A percentile compares a stretch with the other conserved stretches of the same genome.
phyloP scores from a whole-genome alignment of 805 yeast species.

The Vanderwaltozyma tropicalis region DNA sequence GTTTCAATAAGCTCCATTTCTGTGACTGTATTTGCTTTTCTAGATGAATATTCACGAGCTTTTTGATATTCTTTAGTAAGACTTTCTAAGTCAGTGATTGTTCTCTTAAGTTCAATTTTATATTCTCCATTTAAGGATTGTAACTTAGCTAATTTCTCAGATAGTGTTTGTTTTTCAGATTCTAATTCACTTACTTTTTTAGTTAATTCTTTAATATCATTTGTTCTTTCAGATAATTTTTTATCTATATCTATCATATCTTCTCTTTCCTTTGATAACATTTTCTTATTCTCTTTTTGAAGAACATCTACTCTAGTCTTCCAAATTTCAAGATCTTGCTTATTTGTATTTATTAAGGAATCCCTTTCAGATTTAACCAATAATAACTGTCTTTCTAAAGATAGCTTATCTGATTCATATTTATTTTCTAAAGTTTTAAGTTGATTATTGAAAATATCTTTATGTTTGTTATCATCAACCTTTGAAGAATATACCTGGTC shows the following conservation, averaged over 20 bases:
- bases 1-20: slow-evolving; percentile 1
- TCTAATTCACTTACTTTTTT: slow-evolving; percentile 8
- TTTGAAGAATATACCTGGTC: background rate
- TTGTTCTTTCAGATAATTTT: background rate
- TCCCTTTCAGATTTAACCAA: slow-evolving; percentile 11
- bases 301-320: slow-evolving; percentile 9
- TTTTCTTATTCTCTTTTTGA: slow-evolving; percentile 11
- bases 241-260: slow-evolving; percentile 6
- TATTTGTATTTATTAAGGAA: slow-evolving; percentile 10
- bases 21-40: slow-evolving; percentile 1
- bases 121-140: slow-evolving; percentile 19
- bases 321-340: slow-evolving; percentile 11
- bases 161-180: slow-evolving; percentile 6
- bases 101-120: slow-evolving; percentile 26
- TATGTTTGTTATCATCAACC: slow-evolving; percentile 1
- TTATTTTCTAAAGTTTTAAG: slow-evolving; percentile 8
- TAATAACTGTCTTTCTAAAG: slow-evolving; percentile 10
- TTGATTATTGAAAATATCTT: slow-evolving; percentile 1
- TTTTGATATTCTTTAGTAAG: slow-evolving; percentile 18
- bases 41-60: slow-evolving; percentile 8
- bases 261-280: slow-evolving; percentile 9
- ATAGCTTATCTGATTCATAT: slow-evolving; percentile 6
- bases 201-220: background rate
- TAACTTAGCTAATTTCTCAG: slow-evolving; percentile 17
- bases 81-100: slow-evolving; percentile 21